Evolutionary conservation across 2,329 filamentous ascomycete genomes (phyloP), one percentile per base, ranked within the genome.

Genomic region (Xenoacremonium recifei): DNA sequence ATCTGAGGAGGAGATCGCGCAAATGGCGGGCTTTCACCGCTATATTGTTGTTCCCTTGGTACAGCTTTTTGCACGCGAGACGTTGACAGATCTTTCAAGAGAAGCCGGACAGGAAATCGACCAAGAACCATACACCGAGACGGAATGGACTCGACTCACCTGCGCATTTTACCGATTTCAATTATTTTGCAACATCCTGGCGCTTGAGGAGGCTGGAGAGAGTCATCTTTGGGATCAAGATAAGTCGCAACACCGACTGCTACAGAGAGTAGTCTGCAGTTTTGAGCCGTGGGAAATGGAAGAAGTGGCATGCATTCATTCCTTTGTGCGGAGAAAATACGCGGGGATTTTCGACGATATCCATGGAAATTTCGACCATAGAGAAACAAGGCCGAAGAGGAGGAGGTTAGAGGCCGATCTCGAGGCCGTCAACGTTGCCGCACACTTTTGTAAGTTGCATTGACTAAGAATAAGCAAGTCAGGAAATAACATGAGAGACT

Each of bases 281-380:
- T 33, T 36, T 10, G 33, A 41, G n/a, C 39, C 39, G 15, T 37
- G 39, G 33, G 39, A 41, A 20, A 30, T 41, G 17, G 33, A 41
- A 21, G 39, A 41, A 19, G 31, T 41, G 20, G 21, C 7, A 11
- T 37, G 32, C 12, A 23, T 37, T 12, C 20, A 41, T 13, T 27
- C 33, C 5, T 31, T 41, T n/a, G 39, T 25, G 15, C 15, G 7
- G 6, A 17, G 12, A 18, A 27, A 10, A 18, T 21, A 34, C 17
- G 17, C 12, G 15, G 12, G 13, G 6, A n/a, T 35, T 11, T 40
- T 17, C 11, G 16, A 29, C 12, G 15, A 15, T 35, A n/a, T 40
- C 18, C 18, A 21, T 15, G 15, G 25, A n/a, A 7, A 27, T 9
- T 27, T 27, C 23, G 23, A 13, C 23, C 23, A n/a, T n/a, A n/a